Evolutionary conservation across 176 grass and related monocot species (phyloP), one percentile per base, ranked within the genome.

Genomic region (Tillandsia leiboldiana): DNA sequence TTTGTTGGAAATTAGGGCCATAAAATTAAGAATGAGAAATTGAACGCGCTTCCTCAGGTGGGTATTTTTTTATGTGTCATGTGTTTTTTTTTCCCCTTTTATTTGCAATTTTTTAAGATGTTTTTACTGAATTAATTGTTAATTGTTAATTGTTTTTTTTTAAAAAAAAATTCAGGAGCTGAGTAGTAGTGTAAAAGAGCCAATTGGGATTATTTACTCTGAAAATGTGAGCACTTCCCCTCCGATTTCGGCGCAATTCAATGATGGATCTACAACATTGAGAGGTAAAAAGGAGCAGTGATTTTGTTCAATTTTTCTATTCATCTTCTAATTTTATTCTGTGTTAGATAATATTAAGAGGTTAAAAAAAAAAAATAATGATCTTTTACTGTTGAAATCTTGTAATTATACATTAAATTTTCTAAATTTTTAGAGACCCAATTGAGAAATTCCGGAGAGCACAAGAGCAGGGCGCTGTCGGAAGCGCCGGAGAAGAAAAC

Each of bases 401-500:
- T 54, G 52, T 69, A 48, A 49, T 48, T 23, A 48, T 24, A 28
- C 51, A 52, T 23, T 61, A 24, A 24, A 3, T 48, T 79, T 48
- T 27, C 72, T 15, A 51, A 67, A 73, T 10, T 65, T 29, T 53
- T 63, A 85, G 83, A 63, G 72, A 12, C 64, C 26, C 50, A 59
- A 64, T 72, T 75, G 52, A 58, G 48, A 63, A 75, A 71, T 12
- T 65, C 66, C 42, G 72, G 52, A 63, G 77, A 80, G 61, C 73
- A 85, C 63, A 85, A 85, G 66, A 85, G 71, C 64, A 80, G 83
- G 62, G 73, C 80, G 57, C 57, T 85, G 48, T 80, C 83, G 1
- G 83, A 75, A 62, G 72, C 79, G 10, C 13, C 69, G 17, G 50
- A 84, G 71, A 67, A 67, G 18, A 24, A 47, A 51, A 61, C 56